Conservation (phyloP, 1,139 yeast genomes). For the Taiozyma sp. region DNA sequence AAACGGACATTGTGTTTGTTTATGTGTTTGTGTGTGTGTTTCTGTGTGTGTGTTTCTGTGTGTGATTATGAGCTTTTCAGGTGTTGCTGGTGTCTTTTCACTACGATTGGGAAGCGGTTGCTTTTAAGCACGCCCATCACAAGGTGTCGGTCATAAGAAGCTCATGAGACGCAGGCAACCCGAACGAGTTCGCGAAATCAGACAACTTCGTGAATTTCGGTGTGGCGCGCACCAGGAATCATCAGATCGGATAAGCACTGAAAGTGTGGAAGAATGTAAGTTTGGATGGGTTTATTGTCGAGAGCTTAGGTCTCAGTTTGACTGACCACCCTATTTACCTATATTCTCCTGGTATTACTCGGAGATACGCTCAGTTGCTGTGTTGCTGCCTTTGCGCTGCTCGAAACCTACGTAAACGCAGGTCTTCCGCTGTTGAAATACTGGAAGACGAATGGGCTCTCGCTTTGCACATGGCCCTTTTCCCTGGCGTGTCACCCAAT, state of each 20-base stretch:
- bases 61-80: neutral
- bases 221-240: neutral
- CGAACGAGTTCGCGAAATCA: neutral
- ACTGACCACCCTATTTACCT: too few relatives aligned
- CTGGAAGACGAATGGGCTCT: conserved; percentile 1
- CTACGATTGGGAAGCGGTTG: neutral
- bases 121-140: neutral
- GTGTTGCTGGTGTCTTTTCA: neutral
- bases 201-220: neutral
- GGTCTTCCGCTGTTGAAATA: neutral
- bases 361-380: conserved; percentile 7
- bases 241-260: neutral
- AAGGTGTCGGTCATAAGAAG: neutral
- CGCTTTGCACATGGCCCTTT: conserved; percentile 5
- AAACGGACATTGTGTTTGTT: conserved; percentile 16
- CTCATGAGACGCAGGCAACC: neutral
- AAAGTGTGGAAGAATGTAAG: too few relatives aligned
- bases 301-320: too few relatives aligned
- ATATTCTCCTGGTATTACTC: conserved; percentile 6
- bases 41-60: neutral
- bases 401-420: conserved; percentile 1
- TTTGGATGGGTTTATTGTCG: too few relatives aligned
- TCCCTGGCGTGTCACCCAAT: conserved; percentile 8
- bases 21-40: neutral
- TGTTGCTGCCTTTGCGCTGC: conserved; percentile 1